Evolutionary conservation across 179 eudicot genomes (phyloP).

Genomic region (Camellia oleifera): DNA sequence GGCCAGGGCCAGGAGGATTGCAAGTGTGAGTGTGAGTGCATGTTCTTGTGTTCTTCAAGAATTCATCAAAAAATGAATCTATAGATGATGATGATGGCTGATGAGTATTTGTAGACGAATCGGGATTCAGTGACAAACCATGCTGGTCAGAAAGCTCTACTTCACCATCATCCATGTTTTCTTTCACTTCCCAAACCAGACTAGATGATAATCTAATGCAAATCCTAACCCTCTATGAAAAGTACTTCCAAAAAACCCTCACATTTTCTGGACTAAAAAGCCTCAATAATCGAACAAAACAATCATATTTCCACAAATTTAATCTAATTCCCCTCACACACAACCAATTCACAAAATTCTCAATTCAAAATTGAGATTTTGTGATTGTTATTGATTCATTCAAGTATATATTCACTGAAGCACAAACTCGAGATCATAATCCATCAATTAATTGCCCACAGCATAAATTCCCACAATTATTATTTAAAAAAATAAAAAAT

Average conservation of each 20-base stretch:
- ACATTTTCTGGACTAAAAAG: not conserved
- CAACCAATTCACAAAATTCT: not conserved
- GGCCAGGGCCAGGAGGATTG: slow-evolving; percentile 70
- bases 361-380: not conserved
- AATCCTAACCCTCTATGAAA: not conserved
- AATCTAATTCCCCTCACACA: not conserved
- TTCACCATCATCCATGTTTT: slow-evolving; percentile 40
- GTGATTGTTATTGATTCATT: not conserved
- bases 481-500: too few species aligned
- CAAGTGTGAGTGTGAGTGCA: slow-evolving; percentile 75
- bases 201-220: not conserved
- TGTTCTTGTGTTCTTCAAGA: slow-evolving; percentile 35
- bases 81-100: slow-evolving; percentile 26
- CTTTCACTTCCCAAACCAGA: not conserved
- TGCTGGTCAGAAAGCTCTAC: slow-evolving; percentile 37
- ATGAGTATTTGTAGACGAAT: slow-evolving; percentile 21
- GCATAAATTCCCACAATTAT: not conserved
- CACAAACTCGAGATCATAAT: not conserved
- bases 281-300: not conserved
- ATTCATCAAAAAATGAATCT: slow-evolving; percentile 40
- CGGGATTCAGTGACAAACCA: slow-evolving; percentile 26
- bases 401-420: slow-evolving; percentile 10
- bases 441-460: not conserved
- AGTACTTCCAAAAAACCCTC: not conserved
- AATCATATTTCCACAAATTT: not conserved